These are phyloP conservation scores for Fusarium sp. DNA, from an alignment of 2,329 filamentous ascomycete species.

Conservation along the genomic window DNA sequence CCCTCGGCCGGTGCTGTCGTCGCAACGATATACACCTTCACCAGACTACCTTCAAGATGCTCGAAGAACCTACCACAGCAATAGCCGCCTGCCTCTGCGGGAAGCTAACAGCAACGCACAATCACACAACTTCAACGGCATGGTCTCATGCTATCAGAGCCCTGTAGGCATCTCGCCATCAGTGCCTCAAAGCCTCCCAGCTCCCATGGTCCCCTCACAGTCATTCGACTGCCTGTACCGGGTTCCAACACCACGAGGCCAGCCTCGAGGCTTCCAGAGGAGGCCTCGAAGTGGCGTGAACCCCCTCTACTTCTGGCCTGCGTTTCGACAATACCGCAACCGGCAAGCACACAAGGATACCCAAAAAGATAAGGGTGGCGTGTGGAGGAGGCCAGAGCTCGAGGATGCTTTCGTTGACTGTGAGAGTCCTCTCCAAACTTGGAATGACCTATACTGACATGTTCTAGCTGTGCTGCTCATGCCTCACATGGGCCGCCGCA, in stretches of 20 bases:
- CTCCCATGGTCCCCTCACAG: slow-evolving; percentile 62
- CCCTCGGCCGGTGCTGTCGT: slow-evolving; percentile 60
- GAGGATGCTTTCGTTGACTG: slow-evolving; percentile 76
- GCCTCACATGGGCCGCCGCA: slow-evolving; percentile 73
- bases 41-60: slow-evolving; percentile 58
- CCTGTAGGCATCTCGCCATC: slow-evolving; percentile 56
- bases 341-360: slow-evolving; percentile 72
- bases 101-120: slow-evolving; percentile 66
- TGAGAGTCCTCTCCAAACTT: slow-evolving; percentile 48
- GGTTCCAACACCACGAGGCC: slow-evolving; percentile 50
- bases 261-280: slow-evolving; percentile 47
- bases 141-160: slow-evolving; percentile 58
- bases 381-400: slow-evolving; percentile 61
- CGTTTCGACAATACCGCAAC: slow-evolving; percentile 73
- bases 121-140: slow-evolving; percentile 52
- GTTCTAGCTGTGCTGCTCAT: slow-evolving; percentile 70
- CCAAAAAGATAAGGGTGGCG: slow-evolving; percentile 70
- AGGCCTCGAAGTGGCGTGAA: slow-evolving; percentile 57
- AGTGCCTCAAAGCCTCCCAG: slow-evolving; percentile 59
- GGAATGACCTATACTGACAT: slow-evolving; percentile 31
- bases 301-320: slow-evolving; percentile 69
- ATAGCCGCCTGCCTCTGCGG: slow-evolving; percentile 58
- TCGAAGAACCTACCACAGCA: slow-evolving; percentile 53
- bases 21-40: slow-evolving; percentile 61
- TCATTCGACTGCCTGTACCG: slow-evolving; percentile 56